These are phyloP conservation scores for Chlorella sp. DNA, from an alignment of 139 green algal genomes.

Conservation along the genomic window DNA sequence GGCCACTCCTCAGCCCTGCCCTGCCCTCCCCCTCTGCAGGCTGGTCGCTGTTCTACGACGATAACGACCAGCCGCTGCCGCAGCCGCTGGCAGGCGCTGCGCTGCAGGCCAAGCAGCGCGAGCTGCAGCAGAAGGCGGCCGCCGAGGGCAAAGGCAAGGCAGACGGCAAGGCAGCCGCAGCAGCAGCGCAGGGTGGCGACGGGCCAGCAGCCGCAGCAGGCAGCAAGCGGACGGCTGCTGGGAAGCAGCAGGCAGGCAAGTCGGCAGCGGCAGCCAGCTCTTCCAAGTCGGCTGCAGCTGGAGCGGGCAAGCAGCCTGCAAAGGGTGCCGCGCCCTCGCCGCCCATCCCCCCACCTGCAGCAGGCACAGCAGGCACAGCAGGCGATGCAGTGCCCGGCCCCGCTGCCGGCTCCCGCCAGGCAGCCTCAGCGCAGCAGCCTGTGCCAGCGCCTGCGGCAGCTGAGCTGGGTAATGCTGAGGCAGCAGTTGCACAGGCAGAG, in stretches of 20 bases:
- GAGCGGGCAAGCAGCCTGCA: too few species aligned
- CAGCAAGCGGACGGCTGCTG: not conserved
- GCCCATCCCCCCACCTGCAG: too few species aligned
- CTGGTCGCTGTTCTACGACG: slow-evolving; percentile 24
- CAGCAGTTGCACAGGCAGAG: not conserved
- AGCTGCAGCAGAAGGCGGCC: not conserved
- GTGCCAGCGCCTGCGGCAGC: not conserved
- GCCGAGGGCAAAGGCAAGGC: not conserved
- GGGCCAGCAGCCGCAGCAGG: too few species aligned
- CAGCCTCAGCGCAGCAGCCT: not conserved
- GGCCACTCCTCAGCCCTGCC: not conserved
- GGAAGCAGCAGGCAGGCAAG: not conserved
- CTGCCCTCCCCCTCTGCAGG: not conserved
- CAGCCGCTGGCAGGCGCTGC: slow-evolving; percentile 11
- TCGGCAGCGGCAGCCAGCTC: not conserved
- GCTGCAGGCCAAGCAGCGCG: slow-evolving; percentile 9
- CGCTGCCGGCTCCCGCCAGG: not conserved
- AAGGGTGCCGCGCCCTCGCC: too few species aligned
- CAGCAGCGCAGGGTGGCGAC: too few species aligned
- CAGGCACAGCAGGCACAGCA: too few species aligned
- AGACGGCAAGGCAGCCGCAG: not conserved
- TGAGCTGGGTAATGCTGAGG: not conserved
- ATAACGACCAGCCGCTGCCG: slow-evolving; percentile 22
- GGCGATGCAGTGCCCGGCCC: not conserved
- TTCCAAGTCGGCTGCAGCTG: too few species aligned